phyloP scores from a whole-genome alignment of 2,329 filamentous ascomycete species.

The Lasiodiplodia gonubiensis region DNA sequence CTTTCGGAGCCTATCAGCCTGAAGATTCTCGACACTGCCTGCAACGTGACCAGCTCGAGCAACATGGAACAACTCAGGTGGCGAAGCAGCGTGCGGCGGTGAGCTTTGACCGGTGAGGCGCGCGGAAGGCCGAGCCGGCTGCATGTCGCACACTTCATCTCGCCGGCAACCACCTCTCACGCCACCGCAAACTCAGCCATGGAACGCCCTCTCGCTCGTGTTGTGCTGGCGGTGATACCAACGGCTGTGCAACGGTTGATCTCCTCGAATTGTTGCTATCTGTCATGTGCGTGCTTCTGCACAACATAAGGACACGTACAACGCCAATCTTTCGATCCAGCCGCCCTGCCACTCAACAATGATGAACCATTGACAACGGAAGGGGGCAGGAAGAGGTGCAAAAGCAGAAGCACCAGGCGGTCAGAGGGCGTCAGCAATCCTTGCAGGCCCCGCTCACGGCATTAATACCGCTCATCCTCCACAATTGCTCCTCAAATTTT shows the following conservation, averaged over 20 bases:
- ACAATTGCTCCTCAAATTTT: not conserved
- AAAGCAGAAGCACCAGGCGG: not conserved
- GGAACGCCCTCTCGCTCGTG: not conserved
- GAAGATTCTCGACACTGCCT: not conserved
- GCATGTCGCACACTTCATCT: slow-evolving; percentile 17
- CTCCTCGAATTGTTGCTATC: not conserved
- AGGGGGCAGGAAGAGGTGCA: not conserved
- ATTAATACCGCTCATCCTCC: not conserved
- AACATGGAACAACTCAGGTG: not conserved
- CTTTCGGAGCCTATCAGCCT: not conserved
- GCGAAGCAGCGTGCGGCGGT: not conserved
- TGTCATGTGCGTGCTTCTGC: not conserved
- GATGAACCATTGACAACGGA: not conserved
- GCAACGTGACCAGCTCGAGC: not conserved
- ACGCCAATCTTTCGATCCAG: not conserved
- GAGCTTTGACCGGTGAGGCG: not conserved
- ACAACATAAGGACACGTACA: not conserved
- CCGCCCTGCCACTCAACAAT: not conserved
- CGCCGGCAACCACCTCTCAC: slow-evolving; percentile 18
- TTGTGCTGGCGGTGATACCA: slow-evolving; percentile 6
- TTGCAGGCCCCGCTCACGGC: not conserved
- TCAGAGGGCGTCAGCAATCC: not conserved
- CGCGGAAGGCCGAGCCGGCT: slow-evolving; percentile 4
- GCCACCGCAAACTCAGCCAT: not conserved
- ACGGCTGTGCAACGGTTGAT: not conserved